Conservation (phyloP, 176 grass and related monocot species). For the Carex scoparia region DNA sequence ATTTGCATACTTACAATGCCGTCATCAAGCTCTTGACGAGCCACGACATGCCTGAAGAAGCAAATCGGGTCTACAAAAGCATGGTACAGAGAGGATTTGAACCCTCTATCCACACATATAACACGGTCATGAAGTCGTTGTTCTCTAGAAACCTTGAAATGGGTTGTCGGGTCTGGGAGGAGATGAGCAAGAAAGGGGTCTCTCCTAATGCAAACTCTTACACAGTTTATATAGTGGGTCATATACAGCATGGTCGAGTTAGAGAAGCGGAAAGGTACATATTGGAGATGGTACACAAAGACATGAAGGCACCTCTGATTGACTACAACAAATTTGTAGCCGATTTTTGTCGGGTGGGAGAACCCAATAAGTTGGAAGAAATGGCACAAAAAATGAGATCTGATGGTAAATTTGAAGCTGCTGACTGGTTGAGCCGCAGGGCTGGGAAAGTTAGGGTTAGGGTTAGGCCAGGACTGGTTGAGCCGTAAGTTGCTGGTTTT, state of each 20-base stretch:
- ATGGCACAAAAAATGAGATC: conserved; percentile 70
- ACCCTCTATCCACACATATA: conserved; percentile 74
- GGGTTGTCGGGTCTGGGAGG: conserved; percentile 72
- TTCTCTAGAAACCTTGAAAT: conserved; percentile 69
- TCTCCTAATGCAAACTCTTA: conserved; percentile 54
- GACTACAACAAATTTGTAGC: conserved; percentile 85
- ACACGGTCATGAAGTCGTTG: conserved; percentile 94
- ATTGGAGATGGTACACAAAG: conserved; percentile 83
- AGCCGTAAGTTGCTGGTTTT: background rate
- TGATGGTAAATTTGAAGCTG: conserved; percentile 51
- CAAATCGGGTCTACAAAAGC: conserved; percentile 60
- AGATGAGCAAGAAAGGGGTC: conserved; percentile 64
- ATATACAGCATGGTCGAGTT: conserved; percentile 64
- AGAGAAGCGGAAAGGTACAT: conserved; percentile 65
- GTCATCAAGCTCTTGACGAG: conserved; percentile 85
- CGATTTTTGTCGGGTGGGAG: conserved; percentile 75
- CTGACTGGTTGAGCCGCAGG: conserved; percentile 63
- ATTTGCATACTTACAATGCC: conserved; percentile 65
- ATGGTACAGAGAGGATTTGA: conserved; percentile 82
- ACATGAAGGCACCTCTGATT: conserved; percentile 73
- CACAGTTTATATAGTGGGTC: conserved; percentile 53
- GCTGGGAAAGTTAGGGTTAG: conserved; percentile 59
- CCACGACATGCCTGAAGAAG: conserved; percentile 71
- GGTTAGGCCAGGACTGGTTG: too few species aligned
- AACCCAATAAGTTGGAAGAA: conserved; percentile 77